Conservation (phyloP, 2,329 filamentous ascomycete genomes). For the Pseudogymnoascus sp. region DNA sequence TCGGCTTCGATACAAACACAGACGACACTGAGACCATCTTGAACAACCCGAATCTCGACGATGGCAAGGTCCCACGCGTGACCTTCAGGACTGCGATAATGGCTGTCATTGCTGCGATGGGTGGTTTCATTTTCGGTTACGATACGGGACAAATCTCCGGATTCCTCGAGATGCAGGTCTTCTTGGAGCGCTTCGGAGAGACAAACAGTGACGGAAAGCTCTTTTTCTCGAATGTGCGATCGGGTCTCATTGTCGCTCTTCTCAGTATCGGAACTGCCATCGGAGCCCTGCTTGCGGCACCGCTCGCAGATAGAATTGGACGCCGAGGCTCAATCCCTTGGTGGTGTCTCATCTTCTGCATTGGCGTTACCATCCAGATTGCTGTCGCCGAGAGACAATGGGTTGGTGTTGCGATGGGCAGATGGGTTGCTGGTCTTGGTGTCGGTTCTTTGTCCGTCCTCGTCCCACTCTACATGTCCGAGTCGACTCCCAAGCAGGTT, state of each 20-base stretch:
- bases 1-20: neutral
- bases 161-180: slow-evolving; percentile 55
- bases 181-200: slow-evolving; percentile 45
- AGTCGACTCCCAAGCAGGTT: slow-evolving; percentile 53
- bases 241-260: slow-evolving; percentile 49
- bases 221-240: slow-evolving; percentile 49
- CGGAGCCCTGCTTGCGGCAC: slow-evolving; percentile 46
- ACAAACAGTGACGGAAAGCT: slow-evolving; percentile 22
- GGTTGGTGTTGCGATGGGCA: slow-evolving; percentile 57
- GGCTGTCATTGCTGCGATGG: slow-evolving; percentile 21
- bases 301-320: slow-evolving; percentile 55
- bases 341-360: slow-evolving; percentile 48
- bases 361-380: slow-evolving; percentile 61
- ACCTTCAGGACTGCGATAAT: slow-evolving; percentile 1
- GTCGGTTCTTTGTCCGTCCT: slow-evolving; percentile 58
- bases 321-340: slow-evolving; percentile 47
- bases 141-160: slow-evolving; percentile 39
- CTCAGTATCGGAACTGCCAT: slow-evolving; percentile 41
- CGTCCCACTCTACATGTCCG: slow-evolving; percentile 60
- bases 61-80: neutral
- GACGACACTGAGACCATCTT: neutral
- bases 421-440: slow-evolving; percentile 59
- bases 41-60: slow-evolving; percentile 8
- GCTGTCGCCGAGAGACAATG: slow-evolving; percentile 45
- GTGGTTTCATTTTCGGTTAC: slow-evolving; percentile 29